Evolutionary conservation across 2,329 filamentous ascomycete genomes (phyloP).

Genomic region (Botrytis paeoniae): DNA sequence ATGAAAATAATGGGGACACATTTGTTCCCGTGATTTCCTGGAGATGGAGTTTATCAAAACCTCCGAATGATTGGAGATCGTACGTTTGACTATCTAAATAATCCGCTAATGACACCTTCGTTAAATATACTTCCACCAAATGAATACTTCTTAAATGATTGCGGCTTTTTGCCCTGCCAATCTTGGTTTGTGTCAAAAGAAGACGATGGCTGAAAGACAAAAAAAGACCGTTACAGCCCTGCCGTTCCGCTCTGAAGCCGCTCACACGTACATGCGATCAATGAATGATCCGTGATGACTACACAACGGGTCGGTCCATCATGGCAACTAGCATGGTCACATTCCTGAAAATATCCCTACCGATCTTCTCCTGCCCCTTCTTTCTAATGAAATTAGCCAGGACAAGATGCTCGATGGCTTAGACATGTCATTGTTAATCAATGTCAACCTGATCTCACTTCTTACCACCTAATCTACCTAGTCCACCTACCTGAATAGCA

Average conservation of each 20-base stretch:
- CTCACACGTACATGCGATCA: neutral
- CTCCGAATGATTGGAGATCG: neutral
- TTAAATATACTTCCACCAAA: neutral
- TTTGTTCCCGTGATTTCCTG: conserved; percentile 18
- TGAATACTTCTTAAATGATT: too few relatives aligned
- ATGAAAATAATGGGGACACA: conserved; percentile 9
- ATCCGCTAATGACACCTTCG: neutral
- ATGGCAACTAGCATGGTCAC: conserved; percentile 12
- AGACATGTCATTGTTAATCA: neutral
- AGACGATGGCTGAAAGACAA: neutral
- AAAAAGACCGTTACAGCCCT: conserved; percentile 18
- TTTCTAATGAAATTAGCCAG: neutral
- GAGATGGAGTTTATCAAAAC: neutral
- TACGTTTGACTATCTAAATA: neutral
- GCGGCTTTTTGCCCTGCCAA: neutral
- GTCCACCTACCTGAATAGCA: neutral
- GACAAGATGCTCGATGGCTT: neutral
- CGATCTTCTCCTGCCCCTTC: neutral
- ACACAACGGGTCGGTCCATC: conserved; percentile 17
- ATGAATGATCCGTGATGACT: conserved; percentile 14
- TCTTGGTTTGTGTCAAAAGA: neutral
- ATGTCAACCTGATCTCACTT: neutral
- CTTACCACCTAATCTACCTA: neutral
- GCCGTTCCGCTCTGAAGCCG: neutral
- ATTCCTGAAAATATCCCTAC: conserved; percentile 12